A percentile compares a stretch with the other conserved stretches of the same genome.
Conservation (phyloP, 106 monocot species). For the Gastrodia elata region DNA sequence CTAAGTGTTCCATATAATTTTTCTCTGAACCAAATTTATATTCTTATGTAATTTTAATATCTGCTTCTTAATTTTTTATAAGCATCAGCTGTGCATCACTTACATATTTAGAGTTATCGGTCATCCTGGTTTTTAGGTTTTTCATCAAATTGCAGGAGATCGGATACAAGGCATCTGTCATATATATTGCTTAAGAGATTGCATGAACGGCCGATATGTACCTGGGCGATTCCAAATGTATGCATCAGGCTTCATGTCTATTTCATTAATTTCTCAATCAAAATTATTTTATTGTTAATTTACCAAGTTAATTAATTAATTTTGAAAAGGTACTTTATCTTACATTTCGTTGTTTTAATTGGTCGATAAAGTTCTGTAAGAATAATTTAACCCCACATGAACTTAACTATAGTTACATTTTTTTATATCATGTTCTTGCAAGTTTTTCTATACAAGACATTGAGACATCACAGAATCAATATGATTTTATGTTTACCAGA, state of each 20-base stretch:
- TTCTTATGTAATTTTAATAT: too few relatives aligned
- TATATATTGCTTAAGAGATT: constrained; percentile 1
- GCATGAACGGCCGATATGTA: neutral
- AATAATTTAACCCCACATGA: neutral
- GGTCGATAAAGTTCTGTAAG: neutral
- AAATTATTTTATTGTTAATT: constrained; percentile 1
- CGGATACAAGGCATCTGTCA: constrained; percentile 8
- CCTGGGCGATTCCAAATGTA: constrained; percentile 28
- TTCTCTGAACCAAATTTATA: neutral
- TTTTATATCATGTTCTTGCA: too few relatives aligned
- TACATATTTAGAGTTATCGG: neutral
- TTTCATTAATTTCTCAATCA: constrained; percentile 3
- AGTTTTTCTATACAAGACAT: too few relatives aligned
- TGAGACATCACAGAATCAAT: too few relatives aligned
- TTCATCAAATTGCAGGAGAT: constrained; percentile 15
- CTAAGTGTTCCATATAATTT: neutral
- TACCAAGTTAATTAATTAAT: neutral
- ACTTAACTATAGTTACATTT: neutral
- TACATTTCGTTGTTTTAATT: neutral
- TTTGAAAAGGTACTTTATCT: neutral
- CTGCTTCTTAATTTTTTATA: neutral
- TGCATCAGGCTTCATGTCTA: constrained; percentile 10
- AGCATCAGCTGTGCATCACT: neutral
- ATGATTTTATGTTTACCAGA: too few relatives aligned
- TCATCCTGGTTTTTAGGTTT: neutral